These are phyloP conservation scores for Mycena rosella DNA, from an alignment of 768 basidiomycete genomes.

Conservation along the genomic window DNA sequence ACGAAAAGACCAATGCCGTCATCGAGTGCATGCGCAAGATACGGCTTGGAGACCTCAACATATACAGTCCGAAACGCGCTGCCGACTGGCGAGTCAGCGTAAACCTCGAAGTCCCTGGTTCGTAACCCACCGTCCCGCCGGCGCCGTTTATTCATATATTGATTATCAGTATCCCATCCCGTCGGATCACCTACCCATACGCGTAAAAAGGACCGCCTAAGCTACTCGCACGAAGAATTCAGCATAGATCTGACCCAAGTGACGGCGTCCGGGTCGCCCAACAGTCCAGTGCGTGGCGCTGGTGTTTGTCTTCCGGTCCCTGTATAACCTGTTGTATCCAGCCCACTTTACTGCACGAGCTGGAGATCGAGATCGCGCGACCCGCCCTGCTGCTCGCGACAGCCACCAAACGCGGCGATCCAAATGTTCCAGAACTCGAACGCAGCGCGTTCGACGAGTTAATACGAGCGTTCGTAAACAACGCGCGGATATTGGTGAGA, in stretches of 20 bases:
- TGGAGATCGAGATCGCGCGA: slow-evolving; percentile 90
- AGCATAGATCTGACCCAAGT: slow-evolving; percentile 96
- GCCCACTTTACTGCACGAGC: slow-evolving; percentile 82
- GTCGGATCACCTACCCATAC: slow-evolving; percentile 70
- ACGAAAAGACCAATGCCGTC: slow-evolving; percentile 78
- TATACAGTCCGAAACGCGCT: slow-evolving; percentile 82
- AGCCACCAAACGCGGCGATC: slow-evolving; percentile 76
- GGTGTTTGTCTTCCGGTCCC: slow-evolving; percentile 7
- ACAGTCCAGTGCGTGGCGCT: slow-evolving; percentile 60
- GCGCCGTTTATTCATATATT: slow-evolving; percentile 1
- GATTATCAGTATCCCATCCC: slow-evolving; percentile 70
- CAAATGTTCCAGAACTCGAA: slow-evolving; percentile 70
- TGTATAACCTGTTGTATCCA: slow-evolving; percentile 40
- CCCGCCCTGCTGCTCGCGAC: slow-evolving; percentile 78
- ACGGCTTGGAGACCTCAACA: slow-evolving; percentile 88
- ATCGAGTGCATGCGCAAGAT: slow-evolving; percentile 82
- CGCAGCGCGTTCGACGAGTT: slow-evolving; percentile 89
- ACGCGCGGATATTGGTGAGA: slow-evolving; percentile 88
- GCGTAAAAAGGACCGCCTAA: slow-evolving; percentile 90
- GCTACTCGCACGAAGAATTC: slow-evolving; percentile 95
- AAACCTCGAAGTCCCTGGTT: slow-evolving; percentile 90
- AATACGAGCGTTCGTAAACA: slow-evolving; percentile 93
- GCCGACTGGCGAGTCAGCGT: slow-evolving; percentile 97
- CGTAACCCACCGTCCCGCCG: slow-evolving; percentile 41
- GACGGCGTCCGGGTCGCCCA: slow-evolving; percentile 63